Percentiles rank a stretch among this genome's conserved stretches.
These are phyloP conservation scores for Didymella sp. DNA, from an alignment of 2,329 filamentous ascomycete genomes.

Conservation along the genomic window DNA sequence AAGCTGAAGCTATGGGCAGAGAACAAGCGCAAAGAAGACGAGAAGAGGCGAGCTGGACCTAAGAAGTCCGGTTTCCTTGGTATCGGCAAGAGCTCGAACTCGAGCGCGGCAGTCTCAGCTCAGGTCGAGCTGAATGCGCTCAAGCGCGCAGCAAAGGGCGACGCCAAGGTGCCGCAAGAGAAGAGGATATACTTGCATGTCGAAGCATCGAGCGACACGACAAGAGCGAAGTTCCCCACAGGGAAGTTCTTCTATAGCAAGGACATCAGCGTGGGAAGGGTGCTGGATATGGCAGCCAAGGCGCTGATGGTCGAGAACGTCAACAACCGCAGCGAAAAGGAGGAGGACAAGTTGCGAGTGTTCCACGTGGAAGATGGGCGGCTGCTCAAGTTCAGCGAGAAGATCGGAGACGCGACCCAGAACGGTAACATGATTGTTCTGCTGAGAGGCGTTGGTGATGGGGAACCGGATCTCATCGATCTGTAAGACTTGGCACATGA, in stretches of 20 bases:
- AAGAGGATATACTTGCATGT: slow-evolving; percentile 91
- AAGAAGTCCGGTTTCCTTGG: slow-evolving; percentile 39
- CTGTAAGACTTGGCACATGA: slow-evolving; percentile 23
- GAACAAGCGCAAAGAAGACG: slow-evolving; percentile 75
- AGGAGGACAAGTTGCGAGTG: slow-evolving; percentile 81
- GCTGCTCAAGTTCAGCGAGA: slow-evolving; percentile 85
- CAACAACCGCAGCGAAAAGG: slow-evolving; percentile 78
- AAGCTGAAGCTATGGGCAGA: slow-evolving; percentile 81
- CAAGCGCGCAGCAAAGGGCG: slow-evolving; percentile 89
- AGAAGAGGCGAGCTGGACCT: slow-evolving; percentile 50
- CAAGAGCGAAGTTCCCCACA: slow-evolving; percentile 79
- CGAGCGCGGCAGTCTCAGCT: slow-evolving; percentile 62
- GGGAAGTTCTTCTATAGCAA: slow-evolving; percentile 59
- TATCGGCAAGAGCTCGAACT: slow-evolving; percentile 29
- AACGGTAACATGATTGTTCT: slow-evolving; percentile 92
- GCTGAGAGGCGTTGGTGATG: slow-evolving; percentile 83
- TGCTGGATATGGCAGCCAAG: slow-evolving; percentile 79
- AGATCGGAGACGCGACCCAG: slow-evolving; percentile 74
- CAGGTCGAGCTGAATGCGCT: slow-evolving; percentile 75
- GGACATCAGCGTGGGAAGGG: slow-evolving; percentile 88
- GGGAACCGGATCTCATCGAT: slow-evolving; percentile 73
- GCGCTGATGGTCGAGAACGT: slow-evolving; percentile 80
- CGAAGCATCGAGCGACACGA: slow-evolving; percentile 86
- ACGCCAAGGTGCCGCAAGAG: slow-evolving; percentile 77
- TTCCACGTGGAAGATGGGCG: slow-evolving; percentile 93